A percentile compares a stretch with the other conserved stretches of the same genome.
phyloP scores from a whole-genome alignment of 805 yeast genomes.

The Myxozyma melibiosi region DNA sequence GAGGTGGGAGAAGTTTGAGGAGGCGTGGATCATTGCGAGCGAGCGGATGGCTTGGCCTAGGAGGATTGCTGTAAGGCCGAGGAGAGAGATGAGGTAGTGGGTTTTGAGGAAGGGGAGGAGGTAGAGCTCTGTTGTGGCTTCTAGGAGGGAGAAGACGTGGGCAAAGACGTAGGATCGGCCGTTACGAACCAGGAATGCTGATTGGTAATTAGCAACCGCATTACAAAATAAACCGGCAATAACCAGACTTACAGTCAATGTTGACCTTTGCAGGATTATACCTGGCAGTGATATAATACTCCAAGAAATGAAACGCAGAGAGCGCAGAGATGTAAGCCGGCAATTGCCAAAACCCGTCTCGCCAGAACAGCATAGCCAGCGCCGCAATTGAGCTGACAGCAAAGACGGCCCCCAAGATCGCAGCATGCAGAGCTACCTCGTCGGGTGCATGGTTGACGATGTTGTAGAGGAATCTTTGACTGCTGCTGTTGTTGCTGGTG shows the following conservation, averaged over 20 bases:
- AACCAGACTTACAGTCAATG: constrained; percentile 50
- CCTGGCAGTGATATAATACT: constrained; percentile 76
- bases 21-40: constrained; percentile 84
- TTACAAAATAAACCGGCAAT: neutral
- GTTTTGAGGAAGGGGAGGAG: constrained; percentile 47
- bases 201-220: neutral
- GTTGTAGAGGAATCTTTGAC: neutral
- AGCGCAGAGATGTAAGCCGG: constrained; percentile 56
- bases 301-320: constrained; percentile 74
- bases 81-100: constrained; percentile 23
- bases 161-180: constrained; percentile 62
- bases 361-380: constrained; percentile 5
- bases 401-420: constrained; percentile 38
- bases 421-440: constrained; percentile 39
- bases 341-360: constrained; percentile 35
- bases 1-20: constrained; percentile 80
- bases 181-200: constrained; percentile 62
- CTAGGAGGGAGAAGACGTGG: constrained; percentile 57
- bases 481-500: too few species aligned
- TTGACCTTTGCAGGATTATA: constrained; percentile 69
- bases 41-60: constrained; percentile 72
- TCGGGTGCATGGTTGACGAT: constrained; percentile 32
- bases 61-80: constrained; percentile 55
- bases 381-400: constrained; percentile 30
- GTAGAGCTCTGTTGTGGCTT: constrained; percentile 49